Base-by-base conservation (phyloP, 768 basidiomycete genomes). In the Dentipellis fragilis region DNA sequence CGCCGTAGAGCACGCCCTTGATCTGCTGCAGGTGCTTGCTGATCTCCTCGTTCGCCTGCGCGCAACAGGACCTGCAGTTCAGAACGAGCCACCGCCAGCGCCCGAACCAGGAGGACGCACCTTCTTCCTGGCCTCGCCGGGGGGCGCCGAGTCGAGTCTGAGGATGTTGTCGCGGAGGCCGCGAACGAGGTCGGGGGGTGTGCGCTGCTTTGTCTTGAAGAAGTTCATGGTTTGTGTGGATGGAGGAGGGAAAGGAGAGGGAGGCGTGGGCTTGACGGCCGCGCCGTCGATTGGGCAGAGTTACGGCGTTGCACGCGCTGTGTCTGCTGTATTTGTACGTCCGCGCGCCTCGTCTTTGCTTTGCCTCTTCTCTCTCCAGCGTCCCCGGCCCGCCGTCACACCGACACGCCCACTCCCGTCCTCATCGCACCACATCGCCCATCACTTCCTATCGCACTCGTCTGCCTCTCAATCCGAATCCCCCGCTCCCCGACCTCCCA, bases 131-230 rank as follows among this genome's bases (percentile, higher is more conserved):
- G 80, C 76, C 67, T 95, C 93, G 51, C 88, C 89, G 16, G 87
- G 82, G 39, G 85, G 78, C 1, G 83, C 80, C 7, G 75, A 68
- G 60, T 94, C 93, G 55, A 96, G 75, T 68, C 78, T 84, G 60
- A 80, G 80, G 63, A 93, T 80, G 52, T 86, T 80, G 66, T 95
- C 93, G 35, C 84, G 78, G 49, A 94, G 75, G 50, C 85, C 80
- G 47, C 86, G 80, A 35, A 95, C 88, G 60, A 94, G 80, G 66
- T 96, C 93, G 49, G 89, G 83, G 8, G 93, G 93, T 36, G 88
- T 87, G 66, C 89, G 78, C 46, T 81, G 84, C 68, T 91, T 94
- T 19, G 89, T 84, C 75, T 91, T 93, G 84, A 95, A 95, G 76
- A 95, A 94, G 72, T 94, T 94, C 93, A 95, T 94, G 17, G 58